These are phyloP conservation scores for Exobasidium rhododendri DNA, from an alignment of 1,284 basidiomycete species.

Conservation along the genomic window DNA sequence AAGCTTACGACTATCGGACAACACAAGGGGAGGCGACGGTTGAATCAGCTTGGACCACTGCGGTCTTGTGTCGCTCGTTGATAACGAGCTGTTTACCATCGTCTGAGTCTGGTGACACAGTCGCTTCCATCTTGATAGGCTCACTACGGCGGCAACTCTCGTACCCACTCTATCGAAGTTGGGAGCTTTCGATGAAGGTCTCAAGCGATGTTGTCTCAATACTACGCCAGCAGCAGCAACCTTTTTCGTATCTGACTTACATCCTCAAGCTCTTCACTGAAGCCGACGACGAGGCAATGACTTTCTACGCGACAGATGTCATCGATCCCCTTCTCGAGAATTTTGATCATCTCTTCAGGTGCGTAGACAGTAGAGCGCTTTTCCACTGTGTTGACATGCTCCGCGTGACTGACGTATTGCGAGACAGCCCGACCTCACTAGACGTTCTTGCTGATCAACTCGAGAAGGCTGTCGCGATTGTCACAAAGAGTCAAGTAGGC, in stretches of 20 bases:
- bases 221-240: neutral
- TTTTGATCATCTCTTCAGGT: neutral
- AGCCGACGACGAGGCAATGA: slow-evolving; percentile 3
- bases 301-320: neutral
- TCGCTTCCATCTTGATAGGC: neutral
- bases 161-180: neutral
- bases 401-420: no score
- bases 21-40: neutral
- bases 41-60: slow-evolving; percentile 5
- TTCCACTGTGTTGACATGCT: no score
- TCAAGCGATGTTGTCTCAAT: neutral
- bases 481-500: neutral
- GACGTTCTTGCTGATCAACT: neutral
- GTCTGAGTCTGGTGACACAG: neutral
- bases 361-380: no score
- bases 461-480: neutral
- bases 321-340: neutral
- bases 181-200: neutral
- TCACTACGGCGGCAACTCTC: slow-evolving; percentile 2
- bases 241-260: neutral
- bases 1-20: neutral
- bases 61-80: slow-evolving; percentile 2
- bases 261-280: neutral
- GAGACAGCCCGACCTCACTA: neutral
- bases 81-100: neutral